These are phyloP conservation scores for Tolypocladium tropicale DNA, from an alignment of 2,329 filamentous ascomycete genomes.

Conservation along the genomic window DNA sequence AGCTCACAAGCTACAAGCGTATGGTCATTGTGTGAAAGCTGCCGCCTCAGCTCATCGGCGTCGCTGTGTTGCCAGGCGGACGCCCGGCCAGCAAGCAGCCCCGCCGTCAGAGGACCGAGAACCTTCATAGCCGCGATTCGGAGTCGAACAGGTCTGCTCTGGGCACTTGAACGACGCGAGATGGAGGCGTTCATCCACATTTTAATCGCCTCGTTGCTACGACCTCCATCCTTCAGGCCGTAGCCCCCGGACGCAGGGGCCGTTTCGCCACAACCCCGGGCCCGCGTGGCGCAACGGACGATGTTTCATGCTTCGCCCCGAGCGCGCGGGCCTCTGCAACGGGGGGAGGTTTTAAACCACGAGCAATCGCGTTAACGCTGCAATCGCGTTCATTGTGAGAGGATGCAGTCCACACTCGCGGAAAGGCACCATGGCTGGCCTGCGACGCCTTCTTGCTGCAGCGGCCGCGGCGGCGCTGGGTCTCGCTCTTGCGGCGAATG, in stretches of 20 bases:
- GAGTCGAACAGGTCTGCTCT: background rate
- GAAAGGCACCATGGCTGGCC: constrained; percentile 1
- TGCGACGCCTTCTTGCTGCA: background rate
- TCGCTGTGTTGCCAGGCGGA: constrained; percentile 5
- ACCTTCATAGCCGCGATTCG: background rate
- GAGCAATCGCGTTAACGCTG: background rate
- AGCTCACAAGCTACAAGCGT: constrained; percentile 23
- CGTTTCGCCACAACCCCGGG: background rate
- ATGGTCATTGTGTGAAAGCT: constrained; percentile 8
- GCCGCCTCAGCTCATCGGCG: constrained; percentile 3
- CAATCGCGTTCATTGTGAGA: too few species aligned
- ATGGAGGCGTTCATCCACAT: background rate
- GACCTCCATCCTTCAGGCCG: too few species aligned
- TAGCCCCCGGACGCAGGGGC: background rate
- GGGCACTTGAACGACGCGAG: background rate
- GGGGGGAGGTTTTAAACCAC: background rate
- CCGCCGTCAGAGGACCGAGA: background rate
- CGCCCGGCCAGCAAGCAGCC: constrained; percentile 1
- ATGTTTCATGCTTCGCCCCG: background rate
- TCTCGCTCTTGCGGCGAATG: background rate
- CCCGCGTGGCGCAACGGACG: background rate
- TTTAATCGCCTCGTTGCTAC: background rate
- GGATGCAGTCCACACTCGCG: background rate
- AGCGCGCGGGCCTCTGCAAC: background rate
- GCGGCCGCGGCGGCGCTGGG: background rate